Conservation (phyloP, 495 filamentous ascomycete species). For the Podospora appendiculata region DNA sequence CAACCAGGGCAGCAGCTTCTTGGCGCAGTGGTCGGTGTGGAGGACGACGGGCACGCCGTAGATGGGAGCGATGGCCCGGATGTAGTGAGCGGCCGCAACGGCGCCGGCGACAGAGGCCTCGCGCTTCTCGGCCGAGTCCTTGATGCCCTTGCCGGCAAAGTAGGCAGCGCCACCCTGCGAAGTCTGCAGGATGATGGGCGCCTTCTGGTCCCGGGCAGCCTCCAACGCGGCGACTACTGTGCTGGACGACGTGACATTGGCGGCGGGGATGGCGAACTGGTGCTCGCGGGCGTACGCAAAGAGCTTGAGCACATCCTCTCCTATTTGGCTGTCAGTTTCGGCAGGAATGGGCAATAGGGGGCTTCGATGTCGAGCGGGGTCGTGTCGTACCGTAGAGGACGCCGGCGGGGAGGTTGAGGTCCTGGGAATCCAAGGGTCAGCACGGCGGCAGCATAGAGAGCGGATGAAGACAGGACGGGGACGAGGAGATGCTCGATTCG, state of each 20-base stretch:
- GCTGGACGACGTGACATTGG: slow-evolving; percentile 88
- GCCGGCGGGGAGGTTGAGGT: neutral
- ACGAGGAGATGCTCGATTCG: neutral
- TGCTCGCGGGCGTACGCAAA: slow-evolving; percentile 83
- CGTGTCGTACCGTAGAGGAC: neutral
- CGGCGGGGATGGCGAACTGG: slow-evolving; percentile 74
- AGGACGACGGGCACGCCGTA: slow-evolving; percentile 86
- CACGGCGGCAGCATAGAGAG: neutral
- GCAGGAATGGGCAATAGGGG: neutral
- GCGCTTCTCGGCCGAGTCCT: slow-evolving; percentile 65
- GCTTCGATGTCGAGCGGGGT: neutral
- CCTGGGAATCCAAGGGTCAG: neutral
- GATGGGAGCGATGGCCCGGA: slow-evolving; percentile 75
- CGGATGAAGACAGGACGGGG: neutral
- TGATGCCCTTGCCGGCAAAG: slow-evolving; percentile 90
- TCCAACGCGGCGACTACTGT: slow-evolving; percentile 85
- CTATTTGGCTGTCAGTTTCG: neutral
- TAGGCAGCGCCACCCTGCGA: slow-evolving; percentile 83
- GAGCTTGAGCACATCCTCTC: slow-evolving; percentile 35
- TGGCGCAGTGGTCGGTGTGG: slow-evolving; percentile 72
- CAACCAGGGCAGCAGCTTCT: slow-evolving; percentile 74
- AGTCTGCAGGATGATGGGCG: slow-evolving; percentile 59
- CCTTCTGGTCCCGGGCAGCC: slow-evolving; percentile 81
- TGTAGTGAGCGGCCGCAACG: slow-evolving; percentile 86
- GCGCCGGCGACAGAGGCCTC: slow-evolving; percentile 80